Evolutionary conservation across 331 rosid species (phyloP).

Genomic region (Dryas integrifolia): DNA sequence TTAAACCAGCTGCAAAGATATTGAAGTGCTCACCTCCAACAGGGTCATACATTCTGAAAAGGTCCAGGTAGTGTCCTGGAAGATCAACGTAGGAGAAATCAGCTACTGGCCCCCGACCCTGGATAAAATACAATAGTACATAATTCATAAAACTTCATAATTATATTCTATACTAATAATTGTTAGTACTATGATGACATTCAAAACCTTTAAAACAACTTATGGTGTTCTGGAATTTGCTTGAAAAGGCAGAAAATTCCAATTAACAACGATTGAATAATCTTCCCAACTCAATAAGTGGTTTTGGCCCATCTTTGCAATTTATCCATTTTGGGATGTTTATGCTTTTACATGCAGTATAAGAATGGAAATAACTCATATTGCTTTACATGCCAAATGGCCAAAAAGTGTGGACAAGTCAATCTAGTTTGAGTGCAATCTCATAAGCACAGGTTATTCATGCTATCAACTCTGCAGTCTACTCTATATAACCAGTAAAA

Average conservation of each 20-base stretch:
- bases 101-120: conserved; percentile 92
- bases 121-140: conserved; percentile 12
- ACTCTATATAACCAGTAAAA: not conserved
- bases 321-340: not conserved
- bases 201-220: not conserved
- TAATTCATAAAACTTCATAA: conserved; percentile 1
- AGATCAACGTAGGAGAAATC: conserved; percentile 59
- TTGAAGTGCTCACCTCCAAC: conserved; percentile 95
- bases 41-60: conserved; percentile 69
- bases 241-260: not conserved
- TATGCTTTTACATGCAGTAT: not conserved
- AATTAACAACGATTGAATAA: not conserved
- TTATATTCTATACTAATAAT: not conserved
- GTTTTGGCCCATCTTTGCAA: conserved; percentile 1
- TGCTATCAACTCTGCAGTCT: not conserved
- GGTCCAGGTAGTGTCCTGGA: conserved; percentile 67
- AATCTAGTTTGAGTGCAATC: not conserved
- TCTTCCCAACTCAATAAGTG: not conserved
- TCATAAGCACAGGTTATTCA: not conserved
- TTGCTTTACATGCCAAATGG: not conserved
- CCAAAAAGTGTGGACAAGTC: not conserved
- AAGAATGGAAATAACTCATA: not conserved
- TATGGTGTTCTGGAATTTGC: conserved; percentile 2
- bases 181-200: not conserved
- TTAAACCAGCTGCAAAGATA: conserved; percentile 93